Evolutionary conservation across 345 rosid genomes (phyloP), one percentile per base, ranked within the genome.

Genomic region (Citrus reticulata): DNA sequence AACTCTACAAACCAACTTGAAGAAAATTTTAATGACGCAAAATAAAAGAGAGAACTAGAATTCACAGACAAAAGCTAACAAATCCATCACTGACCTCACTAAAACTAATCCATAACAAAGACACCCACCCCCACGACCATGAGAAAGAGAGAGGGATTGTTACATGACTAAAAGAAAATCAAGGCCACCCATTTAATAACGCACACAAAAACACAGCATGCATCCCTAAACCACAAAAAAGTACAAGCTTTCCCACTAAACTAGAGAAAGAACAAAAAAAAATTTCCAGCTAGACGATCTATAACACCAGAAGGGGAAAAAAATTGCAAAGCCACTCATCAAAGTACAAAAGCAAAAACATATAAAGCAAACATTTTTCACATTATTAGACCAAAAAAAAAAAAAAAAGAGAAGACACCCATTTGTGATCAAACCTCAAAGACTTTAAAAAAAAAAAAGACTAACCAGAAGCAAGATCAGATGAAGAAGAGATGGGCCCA

Each of bases 401-500:
- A 32, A 34, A 34, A 5, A 30, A 63, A 35, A 72, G 42, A 39
- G 42, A 76, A 73, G 60, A 27, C 35, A 19, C 46, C 42, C 40
- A n/a, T 54, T 60, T 14, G 70, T 73, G 59, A 72, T 34, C 42
- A 24, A 74, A 49, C 62, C 58, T 9, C 34, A 55, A 16, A 19
- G 68, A 42, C 37, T 25, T 27, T 0, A 59, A 17, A 40, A 70
- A 54, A 72, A 27, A 67, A 54, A 72, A 67, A 14, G 70, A 84
- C 83, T 77, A 72, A 94, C 91, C 89, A 68, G 91, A 91, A 76
- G 88, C 96, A 35, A 91, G 92, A 95, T 95, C 99, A 80, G 98
- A 92, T 83, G 91, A 80, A 61, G 97, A 81, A 75, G 98, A 95
- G 79, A 90, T 84, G 79, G 91, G 91, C 0, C 85, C 91, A 20